Evolutionary conservation across 1,284 basidiomycete species (phyloP).

Genomic region (Fomitopsis palustris): DNA sequence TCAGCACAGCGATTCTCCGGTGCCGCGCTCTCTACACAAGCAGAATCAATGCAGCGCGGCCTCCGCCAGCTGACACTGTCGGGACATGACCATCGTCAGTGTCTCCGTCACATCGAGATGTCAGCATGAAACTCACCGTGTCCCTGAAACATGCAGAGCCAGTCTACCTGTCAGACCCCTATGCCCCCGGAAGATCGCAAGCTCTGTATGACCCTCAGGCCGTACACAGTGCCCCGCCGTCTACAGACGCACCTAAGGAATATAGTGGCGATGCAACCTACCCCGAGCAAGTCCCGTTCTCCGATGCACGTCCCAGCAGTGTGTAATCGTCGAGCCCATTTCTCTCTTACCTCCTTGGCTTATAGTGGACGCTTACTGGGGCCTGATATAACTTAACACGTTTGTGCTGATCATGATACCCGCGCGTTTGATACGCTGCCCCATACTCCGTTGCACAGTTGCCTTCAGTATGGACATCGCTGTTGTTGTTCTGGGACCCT

Average conservation of each 20-base stretch:
- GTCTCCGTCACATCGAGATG: not conserved
- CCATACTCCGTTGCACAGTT: no score
- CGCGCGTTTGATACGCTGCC: no score
- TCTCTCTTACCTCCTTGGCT: not conserved
- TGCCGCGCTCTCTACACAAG: no score
- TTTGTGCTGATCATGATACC: no score
- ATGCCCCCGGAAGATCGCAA: not conserved
- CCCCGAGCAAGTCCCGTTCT: not conserved
- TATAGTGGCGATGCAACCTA: not conserved
- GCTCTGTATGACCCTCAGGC: not conserved
- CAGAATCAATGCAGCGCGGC: not conserved
- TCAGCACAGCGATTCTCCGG: no score
- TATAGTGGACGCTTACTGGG: conserved; percentile 3
- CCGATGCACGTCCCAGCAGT: not conserved
- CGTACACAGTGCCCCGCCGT: not conserved
- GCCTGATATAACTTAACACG: conserved; percentile 21
- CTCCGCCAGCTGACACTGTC: not conserved
- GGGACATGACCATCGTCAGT: not conserved
- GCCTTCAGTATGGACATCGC: no score
- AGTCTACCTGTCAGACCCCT: not conserved
- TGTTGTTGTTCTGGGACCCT: no score
- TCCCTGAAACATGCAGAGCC: not conserved
- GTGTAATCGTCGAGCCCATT: not conserved
- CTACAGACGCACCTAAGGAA: not conserved
- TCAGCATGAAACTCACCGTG: not conserved